Evolutionary conservation across 1,139 yeast species (phyloP).

Genomic region (Zygosaccharomyces sapae): DNA sequence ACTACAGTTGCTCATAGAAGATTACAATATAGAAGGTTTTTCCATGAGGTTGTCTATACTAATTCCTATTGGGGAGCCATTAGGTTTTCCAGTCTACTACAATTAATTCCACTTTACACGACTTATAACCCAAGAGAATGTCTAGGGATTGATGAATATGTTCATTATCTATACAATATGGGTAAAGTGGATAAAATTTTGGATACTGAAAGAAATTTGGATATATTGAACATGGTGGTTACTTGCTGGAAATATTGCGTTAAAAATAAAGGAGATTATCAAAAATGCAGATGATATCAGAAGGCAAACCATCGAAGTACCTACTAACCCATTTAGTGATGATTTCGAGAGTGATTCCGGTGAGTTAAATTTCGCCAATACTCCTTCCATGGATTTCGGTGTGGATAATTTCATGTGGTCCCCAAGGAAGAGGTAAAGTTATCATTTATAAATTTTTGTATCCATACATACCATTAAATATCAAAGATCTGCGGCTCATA

Average conservation of each 20-base stretch:
- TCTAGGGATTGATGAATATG: slow-evolving; percentile 66
- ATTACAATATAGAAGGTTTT: slow-evolving; percentile 51
- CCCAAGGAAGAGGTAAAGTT: slow-evolving; percentile 16
- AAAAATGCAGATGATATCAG: background rate
- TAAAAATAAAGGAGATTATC: slow-evolving; percentile 20
- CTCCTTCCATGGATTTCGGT: slow-evolving; percentile 29
- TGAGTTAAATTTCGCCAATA: slow-evolving; percentile 13
- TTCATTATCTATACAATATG: slow-evolving; percentile 58
- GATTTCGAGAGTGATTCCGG: slow-evolving; percentile 7
- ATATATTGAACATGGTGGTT: slow-evolving; percentile 54
- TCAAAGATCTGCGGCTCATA: too few species aligned
- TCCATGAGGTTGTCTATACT: slow-evolving; percentile 55
- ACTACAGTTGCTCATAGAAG: slow-evolving; percentile 51
- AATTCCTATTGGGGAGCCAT: slow-evolving; percentile 57
- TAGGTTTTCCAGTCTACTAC: slow-evolving; percentile 60
- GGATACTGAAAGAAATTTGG: slow-evolving; percentile 46
- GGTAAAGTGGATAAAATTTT: slow-evolving; percentile 57
- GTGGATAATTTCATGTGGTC: slow-evolving; percentile 33
- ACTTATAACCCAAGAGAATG: slow-evolving; percentile 67
- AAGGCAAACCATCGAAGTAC: slow-evolving; percentile 2
- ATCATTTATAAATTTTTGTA: background rate
- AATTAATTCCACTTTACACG: slow-evolving; percentile 71
- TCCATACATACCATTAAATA: too few species aligned
- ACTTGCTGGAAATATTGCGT: slow-evolving; percentile 51
- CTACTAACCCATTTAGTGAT: slow-evolving; percentile 8